Evolutionary conservation across 1,284 basidiomycete species (phyloP), one percentile per base, ranked within the genome.

Genomic region (Microbotryum intermedium): DNA sequence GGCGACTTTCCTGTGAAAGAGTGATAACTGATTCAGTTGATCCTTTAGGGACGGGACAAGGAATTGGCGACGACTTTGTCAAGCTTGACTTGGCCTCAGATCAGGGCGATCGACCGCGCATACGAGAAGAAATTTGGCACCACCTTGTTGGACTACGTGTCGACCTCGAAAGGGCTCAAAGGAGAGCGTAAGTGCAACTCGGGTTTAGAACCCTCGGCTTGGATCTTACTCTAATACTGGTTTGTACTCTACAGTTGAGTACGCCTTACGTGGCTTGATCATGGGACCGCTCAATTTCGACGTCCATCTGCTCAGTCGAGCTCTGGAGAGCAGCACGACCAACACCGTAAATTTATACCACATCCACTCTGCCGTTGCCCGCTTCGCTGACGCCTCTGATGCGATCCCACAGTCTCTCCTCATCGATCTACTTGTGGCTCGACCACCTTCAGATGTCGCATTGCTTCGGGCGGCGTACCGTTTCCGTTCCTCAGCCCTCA

Each of bases 281-380:
- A 57, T 61, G 52, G 66, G 66, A 0, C 64, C 66, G 10, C 55
- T 67, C 30, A 55, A 50, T 2, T 67, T 51, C 46, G 66, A 67
- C 48, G 61, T 63, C 18, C 53, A 58, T 29, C 61, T 67, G 8
- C 52, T 67, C 7, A 44, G 46, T 26, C 47, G 51, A 9, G 66
- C 64, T 1, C 56, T 64, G 23, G 66, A 62, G 6, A 44, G 47
- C 0, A 39, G 55, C 9, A 59, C 57, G 18, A 54, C 45, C 18
- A 61, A 65, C 50, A 64, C 65, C 11, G 66, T 67, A 30, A 44
- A 60, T 13, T 20, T n/a, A 2, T 11, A 5, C 28, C 2, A 11
- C 6, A 6, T 5, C 7, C 10, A 11, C 16, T 6, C 11, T 20
- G 13, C 25, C 21, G 13, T 5, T 6, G 9, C 49, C 20, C 6